Percentiles rank a stretch among this genome's conserved stretches.
Conservation (phyloP, 352 stramenopile genomes). For the Pythium brachiatum region DNA sequence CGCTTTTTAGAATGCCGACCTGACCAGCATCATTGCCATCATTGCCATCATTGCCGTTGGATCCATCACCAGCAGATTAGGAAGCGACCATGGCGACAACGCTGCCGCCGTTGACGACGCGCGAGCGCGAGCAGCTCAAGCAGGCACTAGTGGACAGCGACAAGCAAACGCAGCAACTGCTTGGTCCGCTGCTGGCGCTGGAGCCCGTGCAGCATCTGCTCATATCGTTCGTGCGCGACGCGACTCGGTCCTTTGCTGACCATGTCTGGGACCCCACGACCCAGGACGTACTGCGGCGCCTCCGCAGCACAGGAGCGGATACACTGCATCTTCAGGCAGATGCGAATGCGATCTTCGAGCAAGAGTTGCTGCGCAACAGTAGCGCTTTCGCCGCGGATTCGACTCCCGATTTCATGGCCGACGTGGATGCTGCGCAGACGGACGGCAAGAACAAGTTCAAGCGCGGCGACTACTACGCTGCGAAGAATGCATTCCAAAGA, state of each 20-base stretch:
- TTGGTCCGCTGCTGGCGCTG: constrained; percentile 57
- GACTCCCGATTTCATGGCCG: constrained; percentile 27
- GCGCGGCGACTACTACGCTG: constrained; percentile 56
- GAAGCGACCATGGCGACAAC: background rate
- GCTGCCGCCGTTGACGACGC: constrained; percentile 17
- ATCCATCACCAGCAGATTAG: background rate
- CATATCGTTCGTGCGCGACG: constrained; percentile 62
- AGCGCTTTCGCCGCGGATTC: background rate
- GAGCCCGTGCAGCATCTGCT: constrained; percentile 68
- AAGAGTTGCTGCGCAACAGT: constrained; percentile 25
- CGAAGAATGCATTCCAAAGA: constrained; percentile 65
- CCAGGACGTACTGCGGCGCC: constrained; percentile 44
- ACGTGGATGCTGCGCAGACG: constrained; percentile 44
- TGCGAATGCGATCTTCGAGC: constrained; percentile 42
- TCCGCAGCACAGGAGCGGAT: constrained; percentile 31
- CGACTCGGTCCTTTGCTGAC: constrained; percentile 59
- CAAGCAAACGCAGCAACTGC: constrained; percentile 49
- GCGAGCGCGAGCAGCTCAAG: constrained; percentile 41
- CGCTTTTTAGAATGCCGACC: constrained; percentile 1
- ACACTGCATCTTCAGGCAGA: constrained; percentile 10
- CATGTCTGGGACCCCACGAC: constrained; percentile 74
- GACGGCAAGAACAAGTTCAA: constrained; percentile 72
- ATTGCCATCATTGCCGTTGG: background rate
- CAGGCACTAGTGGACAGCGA: constrained; percentile 38
- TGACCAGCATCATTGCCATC: background rate